Base-by-base conservation (phyloP, 768 basidiomycete species). In the Lactarius deliciosus region DNA sequence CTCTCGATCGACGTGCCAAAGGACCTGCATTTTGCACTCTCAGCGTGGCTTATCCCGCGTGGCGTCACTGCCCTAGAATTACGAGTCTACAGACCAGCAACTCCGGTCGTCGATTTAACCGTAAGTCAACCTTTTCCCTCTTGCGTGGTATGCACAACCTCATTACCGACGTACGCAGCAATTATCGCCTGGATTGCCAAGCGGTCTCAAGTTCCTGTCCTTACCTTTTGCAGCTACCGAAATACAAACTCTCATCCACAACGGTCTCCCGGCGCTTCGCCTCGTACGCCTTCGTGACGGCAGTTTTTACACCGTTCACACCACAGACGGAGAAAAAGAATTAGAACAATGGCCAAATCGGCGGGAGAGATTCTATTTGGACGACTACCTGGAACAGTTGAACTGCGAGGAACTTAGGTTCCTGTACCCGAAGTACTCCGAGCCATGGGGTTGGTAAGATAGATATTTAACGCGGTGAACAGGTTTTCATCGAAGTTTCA, bases 1-100 rank as follows among this genome's bases (percentile, higher is more conserved):
- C 73, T 91, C 63, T 81, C 79, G 60, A 87, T 89, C 62, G 84
- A 84, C 5, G 84, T 89, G 71, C 89, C 89, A 2, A 76, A 78
- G 67, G 88, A 89, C 73, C 75, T 90, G 45, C 81, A 86, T 1
- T 81, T 87, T 0, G 83, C 85, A 2, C 76, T 90, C 22, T 87
- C 88, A 9, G 81, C 84, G 56, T 90, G 88, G 87, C 76, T 91
- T 34, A 81, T 91, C 40, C 89, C 89, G 70, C 70, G 68, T 15
- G 22, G 61, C 43, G 81, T 88, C 3, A 74, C 75, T 6, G 81
- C 84, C 16, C 72, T 88, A 60, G 77, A 78, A 16, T 72, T 86
- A 45, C 83, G 84, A 47, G 62, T 77, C 20, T 66, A 72, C 50
- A 75, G 75, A 34, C 73, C 72, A 5, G 71, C 74, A 3, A 22